phyloP scores from a whole-genome alignment of 768 basidiomycete species.

The Clitopilus hobsonii region DNA sequence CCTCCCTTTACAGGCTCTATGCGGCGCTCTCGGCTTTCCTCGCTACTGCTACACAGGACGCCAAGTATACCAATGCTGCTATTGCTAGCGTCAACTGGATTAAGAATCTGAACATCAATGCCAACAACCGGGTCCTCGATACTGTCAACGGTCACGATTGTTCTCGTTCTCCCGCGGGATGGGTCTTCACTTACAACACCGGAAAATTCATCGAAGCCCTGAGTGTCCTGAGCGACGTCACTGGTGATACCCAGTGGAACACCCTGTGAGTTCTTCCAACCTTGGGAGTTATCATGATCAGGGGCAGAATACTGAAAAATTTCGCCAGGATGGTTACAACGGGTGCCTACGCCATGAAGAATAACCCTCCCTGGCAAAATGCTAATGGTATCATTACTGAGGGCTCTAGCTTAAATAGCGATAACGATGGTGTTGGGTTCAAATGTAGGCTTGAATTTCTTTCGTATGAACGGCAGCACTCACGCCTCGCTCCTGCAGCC shows the following conservation, averaged over 20 bases:
- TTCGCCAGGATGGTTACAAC: slow-evolving; percentile 31
- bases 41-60: slow-evolving; percentile 37
- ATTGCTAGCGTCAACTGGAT: slow-evolving; percentile 46
- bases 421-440: slow-evolving; percentile 48
- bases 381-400: slow-evolving; percentile 49
- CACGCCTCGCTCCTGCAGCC: slow-evolving; percentile 17
- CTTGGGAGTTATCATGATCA: neutral
- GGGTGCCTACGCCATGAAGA: slow-evolving; percentile 37
- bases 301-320: neutral
- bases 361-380: slow-evolving; percentile 41
- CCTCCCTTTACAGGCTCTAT: slow-evolving; percentile 6
- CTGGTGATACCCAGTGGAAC: slow-evolving; percentile 36
- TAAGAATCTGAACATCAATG: slow-evolving; percentile 37
- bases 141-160: slow-evolving; percentile 43
- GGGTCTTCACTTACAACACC: slow-evolving; percentile 52
- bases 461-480: neutral
- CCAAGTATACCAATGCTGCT: slow-evolving; percentile 42
- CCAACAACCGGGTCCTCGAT: slow-evolving; percentile 38
- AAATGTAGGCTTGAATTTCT: slow-evolving; percentile 33
- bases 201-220: slow-evolving; percentile 53
- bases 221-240: slow-evolving; percentile 37
- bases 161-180: slow-evolving; percentile 36
- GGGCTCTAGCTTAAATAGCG: slow-evolving; percentile 31
- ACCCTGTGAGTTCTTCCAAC: slow-evolving; percentile 29
- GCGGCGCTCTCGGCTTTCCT: slow-evolving; percentile 30